Evolutionary conservation across 148 eudicot species (phyloP).

Genomic region (Spergularia marina): DNA sequence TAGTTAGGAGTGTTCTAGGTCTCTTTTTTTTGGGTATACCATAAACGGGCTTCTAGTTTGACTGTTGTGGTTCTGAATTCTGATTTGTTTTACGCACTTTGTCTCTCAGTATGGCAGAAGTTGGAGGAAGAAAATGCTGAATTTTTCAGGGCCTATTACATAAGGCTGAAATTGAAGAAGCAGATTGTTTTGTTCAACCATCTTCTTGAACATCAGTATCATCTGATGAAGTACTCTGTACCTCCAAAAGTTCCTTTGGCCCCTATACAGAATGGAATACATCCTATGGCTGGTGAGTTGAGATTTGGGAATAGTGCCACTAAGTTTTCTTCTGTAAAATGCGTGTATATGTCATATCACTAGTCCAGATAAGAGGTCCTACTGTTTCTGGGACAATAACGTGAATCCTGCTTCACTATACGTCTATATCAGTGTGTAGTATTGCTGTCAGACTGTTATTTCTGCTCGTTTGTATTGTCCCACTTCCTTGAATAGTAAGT

Average conservation of each 20-base stretch:
- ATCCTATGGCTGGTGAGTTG: constrained; percentile 81
- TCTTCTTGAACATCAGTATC: constrained; percentile 89
- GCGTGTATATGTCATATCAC: too few relatives aligned
- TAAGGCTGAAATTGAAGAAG: constrained; percentile 93
- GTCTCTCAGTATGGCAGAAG: constrained; percentile 86
- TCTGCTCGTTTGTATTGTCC: too few relatives aligned
- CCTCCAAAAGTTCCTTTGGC: constrained; percentile 90
- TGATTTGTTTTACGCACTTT: constrained; percentile 17
- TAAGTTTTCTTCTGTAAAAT: background rate
- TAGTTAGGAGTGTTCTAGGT: background rate
- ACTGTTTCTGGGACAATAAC: too few relatives aligned
- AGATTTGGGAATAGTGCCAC: background rate
- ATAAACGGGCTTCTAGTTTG: background rate
- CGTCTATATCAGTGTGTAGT: too few relatives aligned
- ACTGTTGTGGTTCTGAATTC: constrained; percentile 15
- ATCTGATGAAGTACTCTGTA: constrained; percentile 70
- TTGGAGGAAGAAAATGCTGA: constrained; percentile 99
- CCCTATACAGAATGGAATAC: constrained; percentile 90
- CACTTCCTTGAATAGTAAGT: too few relatives aligned
- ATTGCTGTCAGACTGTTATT: too few relatives aligned
- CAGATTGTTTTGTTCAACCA: constrained; percentile 91
- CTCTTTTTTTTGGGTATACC: background rate
- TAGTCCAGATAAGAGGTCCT: too few relatives aligned
- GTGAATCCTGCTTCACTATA: too few relatives aligned
- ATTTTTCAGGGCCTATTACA: constrained; percentile 91